phyloP scores from a whole-genome alignment of 768 basidiomycete genomes.

The Leccinum arenicola region DNA sequence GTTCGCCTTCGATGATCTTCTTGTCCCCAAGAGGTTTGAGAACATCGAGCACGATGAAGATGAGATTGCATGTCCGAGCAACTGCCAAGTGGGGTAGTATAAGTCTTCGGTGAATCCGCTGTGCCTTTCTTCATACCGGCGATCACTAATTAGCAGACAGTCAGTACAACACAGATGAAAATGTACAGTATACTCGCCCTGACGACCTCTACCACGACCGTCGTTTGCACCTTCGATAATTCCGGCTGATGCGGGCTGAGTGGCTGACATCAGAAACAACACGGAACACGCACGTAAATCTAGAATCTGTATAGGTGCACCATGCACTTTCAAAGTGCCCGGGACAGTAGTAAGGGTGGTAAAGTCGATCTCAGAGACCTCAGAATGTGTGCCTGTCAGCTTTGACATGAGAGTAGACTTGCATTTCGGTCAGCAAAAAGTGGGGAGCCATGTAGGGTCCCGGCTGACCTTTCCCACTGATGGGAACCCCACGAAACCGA shows the following conservation, averaged over 20 bases:
- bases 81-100: slow-evolving; percentile 45
- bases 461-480: slow-evolving; percentile 84
- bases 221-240: slow-evolving; percentile 99
- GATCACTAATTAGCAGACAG: slow-evolving; percentile 47
- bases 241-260: slow-evolving; percentile 57
- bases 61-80: slow-evolving; percentile 95
- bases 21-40: slow-evolving; percentile 98
- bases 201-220: slow-evolving; percentile 92
- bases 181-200: slow-evolving; percentile 50
- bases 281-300: slow-evolving; percentile 69
- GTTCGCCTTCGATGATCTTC: slow-evolving; percentile 82
- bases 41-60: slow-evolving; percentile 98
- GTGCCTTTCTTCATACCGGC: slow-evolving; percentile 52
- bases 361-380: slow-evolving; percentile 95
- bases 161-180: slow-evolving; percentile 22
- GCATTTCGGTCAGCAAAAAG: slow-evolving; percentile 3
- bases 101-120: slow-evolving; percentile 1
- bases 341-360: slow-evolving; percentile 95
- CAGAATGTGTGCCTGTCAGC: slow-evolving; percentile 94
- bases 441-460: slow-evolving; percentile 6
- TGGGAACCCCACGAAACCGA: slow-evolving; percentile 89
- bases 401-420: slow-evolving; percentile 95
- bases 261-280: not conserved
- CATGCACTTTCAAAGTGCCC: slow-evolving; percentile 91
- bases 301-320: slow-evolving; percentile 93